Percentiles rank a stretch among this genome's conserved stretches.
phyloP scores from a whole-genome alignment of 106 monocot species.

The Xerophyta viscosa region DNA sequence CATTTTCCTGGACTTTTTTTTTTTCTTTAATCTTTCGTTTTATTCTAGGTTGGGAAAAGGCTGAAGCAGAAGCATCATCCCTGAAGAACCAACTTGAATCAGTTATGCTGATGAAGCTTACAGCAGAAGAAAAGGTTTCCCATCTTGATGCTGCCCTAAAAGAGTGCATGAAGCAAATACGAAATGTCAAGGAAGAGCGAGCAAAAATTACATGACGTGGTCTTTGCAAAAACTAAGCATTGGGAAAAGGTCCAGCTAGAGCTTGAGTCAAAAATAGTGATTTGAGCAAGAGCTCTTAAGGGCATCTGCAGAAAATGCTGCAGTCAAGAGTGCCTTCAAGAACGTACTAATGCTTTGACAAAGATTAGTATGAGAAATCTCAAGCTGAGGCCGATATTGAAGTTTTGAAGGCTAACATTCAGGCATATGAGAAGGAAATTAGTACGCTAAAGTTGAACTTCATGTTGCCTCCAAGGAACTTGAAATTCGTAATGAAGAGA shows the following conservation, averaged over 20 bases:
- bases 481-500: slow-evolving; percentile 86
- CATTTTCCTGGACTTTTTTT: neutral
- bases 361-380: slow-evolving; percentile 65
- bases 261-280: slow-evolving; percentile 43
- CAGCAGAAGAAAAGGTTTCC: slow-evolving; percentile 53
- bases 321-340: slow-evolving; percentile 51
- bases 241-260: slow-evolving; percentile 72
- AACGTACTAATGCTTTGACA: slow-evolving; percentile 45
- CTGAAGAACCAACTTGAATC: slow-evolving; percentile 81
- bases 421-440: slow-evolving; percentile 61
- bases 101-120: slow-evolving; percentile 51
- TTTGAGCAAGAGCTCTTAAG: slow-evolving; percentile 53
- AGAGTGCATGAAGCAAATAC: slow-evolving; percentile 78
- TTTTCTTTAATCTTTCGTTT: too few relatives aligned
- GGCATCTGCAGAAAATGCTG: slow-evolving; percentile 55
- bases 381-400: slow-evolving; percentile 83
- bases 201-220: slow-evolving; percentile 65
- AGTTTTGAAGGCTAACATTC: slow-evolving; percentile 43
- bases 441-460: slow-evolving; percentile 66
- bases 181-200: slow-evolving; percentile 80
- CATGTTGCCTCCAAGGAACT: slow-evolving; percentile 74
- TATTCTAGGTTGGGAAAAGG: slow-evolving; percentile 84
- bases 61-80: slow-evolving; percentile 59
- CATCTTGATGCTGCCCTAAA: slow-evolving; percentile 79
- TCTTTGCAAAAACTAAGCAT: slow-evolving; percentile 71